Percentiles rank a stretch among this genome's conserved stretches.
These are phyloP conservation scores for Populus pruinosa DNA, from an alignment of 345 rosid species.

Conservation along the genomic window DNA sequence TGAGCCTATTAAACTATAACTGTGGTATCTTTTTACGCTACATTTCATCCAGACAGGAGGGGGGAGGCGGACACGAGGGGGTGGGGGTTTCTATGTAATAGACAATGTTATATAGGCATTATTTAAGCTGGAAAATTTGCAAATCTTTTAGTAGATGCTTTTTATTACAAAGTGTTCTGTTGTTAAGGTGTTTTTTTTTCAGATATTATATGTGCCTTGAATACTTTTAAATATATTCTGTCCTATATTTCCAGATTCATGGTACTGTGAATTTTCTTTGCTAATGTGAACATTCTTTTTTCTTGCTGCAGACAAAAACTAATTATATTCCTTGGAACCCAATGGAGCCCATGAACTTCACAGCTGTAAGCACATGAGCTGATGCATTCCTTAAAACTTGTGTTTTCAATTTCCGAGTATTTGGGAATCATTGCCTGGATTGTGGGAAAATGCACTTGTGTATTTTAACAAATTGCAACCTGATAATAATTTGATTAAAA, in stretches of 20 bases:
- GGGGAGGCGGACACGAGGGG: too few relatives aligned
- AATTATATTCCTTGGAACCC: constrained; percentile 97
- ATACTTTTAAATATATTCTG: neutral
- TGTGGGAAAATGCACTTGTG: neutral
- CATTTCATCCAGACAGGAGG: too few relatives aligned
- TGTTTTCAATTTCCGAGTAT: neutral
- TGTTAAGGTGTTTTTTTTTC: neutral
- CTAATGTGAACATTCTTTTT: neutral
- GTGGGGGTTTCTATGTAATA: too few relatives aligned
- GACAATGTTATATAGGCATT: too few relatives aligned
- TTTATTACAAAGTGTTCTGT: neutral
- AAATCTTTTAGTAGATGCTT: neutral
- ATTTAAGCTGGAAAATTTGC: neutral
- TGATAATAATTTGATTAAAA: neutral
- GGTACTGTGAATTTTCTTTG: neutral
- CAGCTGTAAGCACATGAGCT: constrained; percentile 65
- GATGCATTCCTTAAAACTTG: neutral
- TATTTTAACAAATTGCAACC: neutral
- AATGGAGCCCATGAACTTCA: constrained; percentile 96
- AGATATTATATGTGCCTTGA: neutral
- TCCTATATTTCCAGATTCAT: neutral
- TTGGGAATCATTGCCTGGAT: neutral
- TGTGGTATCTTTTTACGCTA: too few relatives aligned
- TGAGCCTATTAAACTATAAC: too few relatives aligned
- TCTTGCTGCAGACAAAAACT: constrained; percentile 66